Conservation (phyloP, 2,329 filamentous ascomycete genomes). For the Xylariomycetidae sp. region DNA sequence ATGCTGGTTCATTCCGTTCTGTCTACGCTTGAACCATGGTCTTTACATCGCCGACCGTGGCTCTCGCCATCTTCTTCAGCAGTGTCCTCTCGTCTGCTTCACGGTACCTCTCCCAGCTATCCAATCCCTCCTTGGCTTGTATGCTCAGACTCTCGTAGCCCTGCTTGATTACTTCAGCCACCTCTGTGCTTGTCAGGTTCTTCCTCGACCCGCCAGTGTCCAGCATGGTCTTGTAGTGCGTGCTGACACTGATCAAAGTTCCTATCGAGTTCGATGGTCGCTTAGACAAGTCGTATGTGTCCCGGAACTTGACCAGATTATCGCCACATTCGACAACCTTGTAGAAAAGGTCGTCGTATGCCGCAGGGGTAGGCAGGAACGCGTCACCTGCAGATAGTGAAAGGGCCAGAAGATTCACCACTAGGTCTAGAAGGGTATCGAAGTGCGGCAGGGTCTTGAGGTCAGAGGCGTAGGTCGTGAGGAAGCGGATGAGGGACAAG, state of each 20-base stretch:
- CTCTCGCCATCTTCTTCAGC: slow-evolving; percentile 80
- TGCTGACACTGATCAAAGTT: slow-evolving; percentile 73
- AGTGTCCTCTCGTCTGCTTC: slow-evolving; percentile 80
- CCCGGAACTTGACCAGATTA: slow-evolving; percentile 72
- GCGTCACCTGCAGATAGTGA: slow-evolving; percentile 82
- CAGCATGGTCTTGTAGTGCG: slow-evolving; percentile 82
- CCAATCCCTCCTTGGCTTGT: slow-evolving; percentile 78
- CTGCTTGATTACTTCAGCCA: slow-evolving; percentile 88
- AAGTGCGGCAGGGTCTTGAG: slow-evolving; percentile 64
- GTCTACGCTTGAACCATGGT: slow-evolving; percentile 39
- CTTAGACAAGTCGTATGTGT: slow-evolving; percentile 60
- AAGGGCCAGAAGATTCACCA: slow-evolving; percentile 78
- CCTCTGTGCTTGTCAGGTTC: slow-evolving; percentile 74
- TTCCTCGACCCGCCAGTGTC: slow-evolving; percentile 19
- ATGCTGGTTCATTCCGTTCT: slow-evolving; percentile 6
- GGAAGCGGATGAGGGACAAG: slow-evolving; percentile 80
- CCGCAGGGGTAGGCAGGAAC: slow-evolving; percentile 79
- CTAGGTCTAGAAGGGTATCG: slow-evolving; percentile 65
- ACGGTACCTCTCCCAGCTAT: slow-evolving; percentile 78
- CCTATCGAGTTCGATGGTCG: slow-evolving; percentile 67
- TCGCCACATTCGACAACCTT: slow-evolving; percentile 93
- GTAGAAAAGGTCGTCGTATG: slow-evolving; percentile 97
- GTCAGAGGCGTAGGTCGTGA: slow-evolving; percentile 79
- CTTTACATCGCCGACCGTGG: slow-evolving; percentile 60
- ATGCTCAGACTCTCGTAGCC: slow-evolving; percentile 94